Evolutionary conservation across 129 eudicot species (phyloP), one percentile per base, ranked within the genome.

Genomic region (Chrysanthemum makinoi): DNA sequence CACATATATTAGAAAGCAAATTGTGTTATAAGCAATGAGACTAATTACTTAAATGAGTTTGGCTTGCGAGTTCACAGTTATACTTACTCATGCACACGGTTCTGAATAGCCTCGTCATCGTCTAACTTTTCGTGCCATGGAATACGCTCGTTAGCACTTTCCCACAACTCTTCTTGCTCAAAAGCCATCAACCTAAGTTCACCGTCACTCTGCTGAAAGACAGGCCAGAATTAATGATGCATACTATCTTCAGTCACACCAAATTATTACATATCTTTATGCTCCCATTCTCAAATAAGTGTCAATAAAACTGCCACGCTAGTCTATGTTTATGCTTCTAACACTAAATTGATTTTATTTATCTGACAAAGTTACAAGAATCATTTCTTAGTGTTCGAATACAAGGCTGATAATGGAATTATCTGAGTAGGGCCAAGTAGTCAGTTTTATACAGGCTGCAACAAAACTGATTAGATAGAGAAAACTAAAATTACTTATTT

Each of bases 51-150:
- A 39, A 39, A 6, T 39, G 46, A 39, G 46, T 39, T 39, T 39
- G 46, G 46, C 46, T 39, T 0, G 10, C 2, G 9, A 39, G 46
- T 39, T 39, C 46, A 39, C 46, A 72, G 76, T 61, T 13, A 59
- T 58, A 80, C 97, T 89, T 63, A 94, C 98, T 94, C 98, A 52
- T 94, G 98, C 44, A 94, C 88, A 76, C 83, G 98, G 66, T 94
- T 94, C 59, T 94, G 98, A 72, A 89, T 84, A 58, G 97, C 96
- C 61, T 89, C 96, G 82, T 94, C 98, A 48, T 90, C 88, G 12
- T 87, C 95, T 75, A 94, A 53, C 49, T 77, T 94, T 63, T 94
- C 98, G 87, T 94, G 98, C 98, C 98, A 94, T 18, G 87, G 80
- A 59, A 94, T 86, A 64, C 97, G 95, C 72, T 86, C 91, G 51